Conservation (phyloP, 805 yeast species). For the Ascoidea rubescens region DNA sequence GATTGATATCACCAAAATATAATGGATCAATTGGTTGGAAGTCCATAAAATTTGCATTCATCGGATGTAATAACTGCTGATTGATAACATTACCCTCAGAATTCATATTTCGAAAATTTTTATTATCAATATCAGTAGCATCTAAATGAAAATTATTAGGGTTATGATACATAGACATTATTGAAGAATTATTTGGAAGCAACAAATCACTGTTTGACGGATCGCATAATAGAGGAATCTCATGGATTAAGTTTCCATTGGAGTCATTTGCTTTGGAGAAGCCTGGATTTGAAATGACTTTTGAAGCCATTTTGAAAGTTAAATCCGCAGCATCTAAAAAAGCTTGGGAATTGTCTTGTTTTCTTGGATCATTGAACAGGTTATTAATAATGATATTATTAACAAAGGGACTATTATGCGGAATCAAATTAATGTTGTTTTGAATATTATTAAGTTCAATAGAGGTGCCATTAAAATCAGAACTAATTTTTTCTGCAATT, state of each 20-base stretch:
- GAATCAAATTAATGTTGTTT: too few relatives aligned
- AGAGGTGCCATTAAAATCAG: background rate
- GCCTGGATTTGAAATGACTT: constrained; percentile 1
- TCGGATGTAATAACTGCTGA: background rate
- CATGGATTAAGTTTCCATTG: background rate
- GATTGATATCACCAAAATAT: background rate
- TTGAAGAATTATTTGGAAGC: background rate
- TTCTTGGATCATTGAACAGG: background rate
- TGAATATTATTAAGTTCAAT: background rate
- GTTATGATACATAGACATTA: background rate
- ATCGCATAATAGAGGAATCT: background rate
- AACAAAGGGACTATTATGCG: background rate
- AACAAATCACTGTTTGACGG: background rate
- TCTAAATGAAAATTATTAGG: too few relatives aligned
- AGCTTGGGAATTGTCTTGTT: constrained; percentile 4
- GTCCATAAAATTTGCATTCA: background rate
- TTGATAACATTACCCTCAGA: too few relatives aligned
- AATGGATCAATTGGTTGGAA: constrained; percentile 2
- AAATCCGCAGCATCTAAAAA: constrained; percentile 11
- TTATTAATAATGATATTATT: too few relatives aligned
- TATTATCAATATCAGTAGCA: background rate
- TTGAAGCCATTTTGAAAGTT: constrained; percentile 9
- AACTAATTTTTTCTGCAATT: background rate
- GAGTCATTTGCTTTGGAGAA: background rate
- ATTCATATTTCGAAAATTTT: background rate